A percentile compares a stretch with the other conserved stretches of the same genome.
Conservation (phyloP, 139 green algal species). For the Ettlia oleoabundans region DNA sequence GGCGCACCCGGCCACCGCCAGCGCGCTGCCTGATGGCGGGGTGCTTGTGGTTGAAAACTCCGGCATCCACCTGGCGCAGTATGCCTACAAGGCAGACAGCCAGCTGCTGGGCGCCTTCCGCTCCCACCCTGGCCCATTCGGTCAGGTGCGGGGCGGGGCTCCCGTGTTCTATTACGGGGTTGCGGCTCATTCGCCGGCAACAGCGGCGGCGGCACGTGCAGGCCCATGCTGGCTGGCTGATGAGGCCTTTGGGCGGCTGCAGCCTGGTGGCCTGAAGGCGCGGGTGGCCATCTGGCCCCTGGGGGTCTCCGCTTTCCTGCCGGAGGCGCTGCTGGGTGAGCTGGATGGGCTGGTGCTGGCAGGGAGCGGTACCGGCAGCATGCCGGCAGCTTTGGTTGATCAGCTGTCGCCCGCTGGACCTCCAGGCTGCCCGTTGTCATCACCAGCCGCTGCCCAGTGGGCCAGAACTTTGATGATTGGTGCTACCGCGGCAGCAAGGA, state of each 20-base stretch:
- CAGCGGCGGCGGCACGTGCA: no score
- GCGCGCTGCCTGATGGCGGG: not conserved
- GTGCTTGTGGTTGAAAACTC: conserved; percentile 49
- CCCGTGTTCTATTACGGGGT: conserved; percentile 40
- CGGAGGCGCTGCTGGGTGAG: conserved; percentile 20
- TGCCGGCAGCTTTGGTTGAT: conserved; percentile 2
- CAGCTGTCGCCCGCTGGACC: conserved; percentile 34
- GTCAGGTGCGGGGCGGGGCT: conserved; percentile 32
- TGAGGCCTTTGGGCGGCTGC: not conserved
- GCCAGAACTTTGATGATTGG: conserved; percentile 36
- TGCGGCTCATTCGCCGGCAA: not conserved
- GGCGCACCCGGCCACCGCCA: not conserved
- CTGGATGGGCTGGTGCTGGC: conserved; percentile 47
- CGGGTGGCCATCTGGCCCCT: conserved; percentile 40
- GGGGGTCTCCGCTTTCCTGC: not conserved
- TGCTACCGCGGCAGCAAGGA: conserved; percentile 22
- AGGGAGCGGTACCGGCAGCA: conserved; percentile 41
- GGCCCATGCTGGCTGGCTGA: not conserved
- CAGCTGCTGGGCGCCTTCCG: conserved; percentile 47
- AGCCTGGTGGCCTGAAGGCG: not conserved
- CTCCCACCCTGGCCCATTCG: conserved; percentile 38
- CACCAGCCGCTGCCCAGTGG: conserved; percentile 19
- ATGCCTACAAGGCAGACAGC: conserved; percentile 49
- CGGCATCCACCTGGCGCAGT: conserved; percentile 29
- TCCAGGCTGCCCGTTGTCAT: conserved; percentile 34